Base-by-base conservation (phyloP, 1,284 basidiomycete species). In the Moesziomyces parantarcticus region DNA sequence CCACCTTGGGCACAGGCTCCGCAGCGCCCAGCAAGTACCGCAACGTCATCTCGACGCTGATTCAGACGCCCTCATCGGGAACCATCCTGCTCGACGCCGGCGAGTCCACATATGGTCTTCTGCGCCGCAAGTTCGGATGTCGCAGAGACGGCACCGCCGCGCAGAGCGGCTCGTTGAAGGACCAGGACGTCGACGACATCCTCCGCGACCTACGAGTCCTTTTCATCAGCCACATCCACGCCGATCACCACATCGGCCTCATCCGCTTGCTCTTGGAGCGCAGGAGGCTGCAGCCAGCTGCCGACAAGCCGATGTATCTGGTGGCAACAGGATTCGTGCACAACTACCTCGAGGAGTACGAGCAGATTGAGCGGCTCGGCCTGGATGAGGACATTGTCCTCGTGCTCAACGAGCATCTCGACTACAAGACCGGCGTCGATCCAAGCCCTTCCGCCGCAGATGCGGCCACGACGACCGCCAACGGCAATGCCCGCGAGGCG, bases 91-190 rank as follows among this genome's bases (percentile, higher is more conserved):
- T 98, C 3, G 96, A 98, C 76, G 88, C 88, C 1, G 95, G 95
- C 0, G 95, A 98, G 84, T 92, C 93, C 0, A 95, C 95, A 0
- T 91, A 91, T 86, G 94, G 94, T 2, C 94, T 98, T 80, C 87
- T 98, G 9, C 87, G 87, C 5, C 88, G 96, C 11, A 88, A 90
- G 49, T 96, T 90, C 75, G 94, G 94, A 0, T 61, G 50, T 44
- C 54, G 58, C 21, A 54, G 62, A 25, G 66, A 75, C 23, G 71
- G 66, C 6, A 59, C 54, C 8, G 55, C 59, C 5, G 47, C 58
- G 1, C 50, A 66, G 23, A 57, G 53, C 18, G 60, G 58, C 18
- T 45, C 61, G 13, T 25, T 50, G 50, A 34, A 46, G 2, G 56
- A 49, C 3, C 51, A 67, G 25, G 77, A 73, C 29, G 68, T 80